Evolutionary conservation across 2,329 filamentous ascomycete genomes (phyloP), one percentile per base, ranked within the genome.

Genomic region (Diaporthe citrichinensis): DNA sequence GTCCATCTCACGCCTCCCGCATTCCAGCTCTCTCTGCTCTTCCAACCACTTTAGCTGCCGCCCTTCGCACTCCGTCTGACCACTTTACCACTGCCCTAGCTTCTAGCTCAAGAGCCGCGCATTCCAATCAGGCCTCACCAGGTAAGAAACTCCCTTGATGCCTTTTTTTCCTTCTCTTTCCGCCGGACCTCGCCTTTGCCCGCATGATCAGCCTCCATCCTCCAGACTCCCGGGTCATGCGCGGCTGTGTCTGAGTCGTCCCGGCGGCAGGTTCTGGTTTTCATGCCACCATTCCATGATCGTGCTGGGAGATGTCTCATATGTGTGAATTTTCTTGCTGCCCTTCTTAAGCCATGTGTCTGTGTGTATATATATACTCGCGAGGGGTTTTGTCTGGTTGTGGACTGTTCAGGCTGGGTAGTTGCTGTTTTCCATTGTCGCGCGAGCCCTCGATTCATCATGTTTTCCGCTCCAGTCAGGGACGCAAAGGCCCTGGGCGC

Each of bases 231-330:
- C 34, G 44, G 58, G 41, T 72, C 71, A 62, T 55, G 65, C 55
- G 71, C 9, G 28, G 39, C 39, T 17, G 28, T 51, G 55, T 55
- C 71, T 62, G 44, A 62, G 71, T 65, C 55, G 71, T 41, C 46
- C 34, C 31, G 23, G 31, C 23, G 31, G 23, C 46, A 39, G 62
- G 14, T 31, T 25, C 23, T 51, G 46, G 44, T 15, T 71, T 31
- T 44, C 53, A 74, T 74, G 72, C 65, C 41, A 39, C 49, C 73
- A 51, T 73, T 73, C 71, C 71, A 73, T 61, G 28, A 28, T 34
- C 25, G 58, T 44, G 57, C 69, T 53, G 59, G 44, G 41, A 39
- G 46, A 3, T 73, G 71, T 73, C 71, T 73, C 57, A 73, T 51
- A 55, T 17, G 28, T 28, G 25, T 55, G n/a, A 8, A 41, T 28